These are phyloP conservation scores for Insectozyma bohioensis DNA, from an alignment of 1,139 yeast species.

Conservation along the genomic window DNA sequence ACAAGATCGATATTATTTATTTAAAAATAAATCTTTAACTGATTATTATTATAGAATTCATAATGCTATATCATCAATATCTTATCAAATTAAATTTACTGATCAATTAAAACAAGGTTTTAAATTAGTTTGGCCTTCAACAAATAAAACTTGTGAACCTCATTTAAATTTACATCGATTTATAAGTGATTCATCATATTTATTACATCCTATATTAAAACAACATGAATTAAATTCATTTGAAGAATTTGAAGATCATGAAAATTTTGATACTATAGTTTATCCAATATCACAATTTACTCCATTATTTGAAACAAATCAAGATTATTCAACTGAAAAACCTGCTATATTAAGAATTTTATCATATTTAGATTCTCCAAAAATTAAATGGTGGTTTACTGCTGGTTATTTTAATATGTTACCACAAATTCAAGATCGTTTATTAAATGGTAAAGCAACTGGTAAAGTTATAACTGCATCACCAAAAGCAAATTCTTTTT, in stretches of 20 bases:
- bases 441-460: slow-evolving; percentile 57
- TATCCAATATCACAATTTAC: slow-evolving; percentile 92
- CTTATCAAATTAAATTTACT: slow-evolving; percentile 57
- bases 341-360: slow-evolving; percentile 63
- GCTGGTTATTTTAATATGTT: slow-evolving; percentile 96
- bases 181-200: slow-evolving; percentile 54
- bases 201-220: slow-evolving; percentile 58
- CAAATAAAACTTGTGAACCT: slow-evolving; percentile 77
- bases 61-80: slow-evolving; percentile 60
- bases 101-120: slow-evolving; percentile 47
- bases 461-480: slow-evolving; percentile 88
- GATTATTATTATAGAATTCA: slow-evolving; percentile 76
- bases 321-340: slow-evolving; percentile 72
- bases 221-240: slow-evolving; percentile 37
- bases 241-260: slow-evolving; percentile 30
- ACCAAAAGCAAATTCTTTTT: slow-evolving; percentile 92
- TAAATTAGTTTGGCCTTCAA: slow-evolving; percentile 68
- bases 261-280: slow-evolving; percentile 58
- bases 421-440: slow-evolving; percentile 64
- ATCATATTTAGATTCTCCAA: slow-evolving; percentile 54
- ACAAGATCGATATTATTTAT: slow-evolving; percentile 87
- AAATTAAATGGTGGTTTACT: slow-evolving; percentile 80
- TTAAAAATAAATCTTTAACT: slow-evolving; percentile 56
- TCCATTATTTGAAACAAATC: slow-evolving; percentile 65
- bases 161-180: slow-evolving; percentile 57